Percentiles rank a stretch among this genome's conserved stretches.
Evolutionary conservation across 768 basidiomycete species (phyloP).

Genomic region (Leccinum obscurum): DNA sequence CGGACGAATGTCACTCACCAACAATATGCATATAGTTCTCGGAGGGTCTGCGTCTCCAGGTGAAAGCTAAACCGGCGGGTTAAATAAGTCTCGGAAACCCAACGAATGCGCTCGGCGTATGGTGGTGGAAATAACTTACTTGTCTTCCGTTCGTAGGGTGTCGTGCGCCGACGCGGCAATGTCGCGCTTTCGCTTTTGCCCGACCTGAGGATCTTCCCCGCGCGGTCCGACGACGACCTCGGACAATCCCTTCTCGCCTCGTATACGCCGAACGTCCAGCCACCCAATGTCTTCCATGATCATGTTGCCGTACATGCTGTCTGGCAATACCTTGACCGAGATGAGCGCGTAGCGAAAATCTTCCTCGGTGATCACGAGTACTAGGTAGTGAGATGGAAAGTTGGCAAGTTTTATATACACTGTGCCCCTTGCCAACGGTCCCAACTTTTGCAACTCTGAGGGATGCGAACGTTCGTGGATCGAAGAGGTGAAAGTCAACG

Average conservation of each 20-base stretch:
- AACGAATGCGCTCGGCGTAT: background rate
- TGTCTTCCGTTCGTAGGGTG: constrained; percentile 27
- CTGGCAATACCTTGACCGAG: constrained; percentile 54
- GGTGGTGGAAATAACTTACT: constrained; percentile 19
- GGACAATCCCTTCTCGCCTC: constrained; percentile 38
- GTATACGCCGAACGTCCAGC: constrained; percentile 72
- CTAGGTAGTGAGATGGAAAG: constrained; percentile 81
- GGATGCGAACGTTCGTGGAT: background rate
- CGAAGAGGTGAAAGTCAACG: background rate
- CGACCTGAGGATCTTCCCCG: constrained; percentile 22
- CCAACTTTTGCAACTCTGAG: constrained; percentile 71
- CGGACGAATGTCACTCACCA: constrained; percentile 51
- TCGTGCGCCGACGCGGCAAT: constrained; percentile 1
- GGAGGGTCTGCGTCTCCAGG: constrained; percentile 68
- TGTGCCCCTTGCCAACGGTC: constrained; percentile 56
- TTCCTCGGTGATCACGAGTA: constrained; percentile 76
- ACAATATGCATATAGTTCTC: constrained; percentile 85
- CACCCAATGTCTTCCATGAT: constrained; percentile 78
- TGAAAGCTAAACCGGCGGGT: constrained; percentile 45
- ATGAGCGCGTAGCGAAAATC: constrained; percentile 84
- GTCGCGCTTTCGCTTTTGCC: constrained; percentile 34
- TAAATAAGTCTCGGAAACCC: background rate
- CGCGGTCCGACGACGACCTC: constrained; percentile 15
- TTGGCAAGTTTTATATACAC: constrained; percentile 78
- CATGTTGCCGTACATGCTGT: constrained; percentile 58